Evolutionary conservation across 2,329 filamentous ascomycete genomes (phyloP).

Genomic region (Apiospora marii): DNA sequence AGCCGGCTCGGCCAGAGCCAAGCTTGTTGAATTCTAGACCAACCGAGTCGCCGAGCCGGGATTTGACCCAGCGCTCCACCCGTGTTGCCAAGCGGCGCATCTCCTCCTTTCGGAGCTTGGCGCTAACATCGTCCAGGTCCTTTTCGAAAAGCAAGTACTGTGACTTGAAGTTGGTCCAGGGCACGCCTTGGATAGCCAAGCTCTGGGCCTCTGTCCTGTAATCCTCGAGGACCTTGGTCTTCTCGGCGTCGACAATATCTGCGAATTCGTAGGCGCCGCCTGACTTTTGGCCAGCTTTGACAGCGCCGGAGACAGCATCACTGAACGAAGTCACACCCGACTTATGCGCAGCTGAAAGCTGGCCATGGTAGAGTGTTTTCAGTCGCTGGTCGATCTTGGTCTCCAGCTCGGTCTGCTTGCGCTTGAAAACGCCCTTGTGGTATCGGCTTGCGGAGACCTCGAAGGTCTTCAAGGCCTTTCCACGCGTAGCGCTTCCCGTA

Average conservation of each 20-base stretch:
- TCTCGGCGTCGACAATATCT: slow-evolving; percentile 87
- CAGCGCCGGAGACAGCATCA: slow-evolving; percentile 83
- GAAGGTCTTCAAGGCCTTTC: slow-evolving; percentile 81
- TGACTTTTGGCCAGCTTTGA: slow-evolving; percentile 93
- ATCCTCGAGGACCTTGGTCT: slow-evolving; percentile 74
- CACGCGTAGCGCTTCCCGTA: slow-evolving; percentile 75
- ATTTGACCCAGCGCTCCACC: slow-evolving; percentile 93
- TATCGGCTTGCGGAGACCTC: slow-evolving; percentile 91
- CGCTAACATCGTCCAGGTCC: slow-evolving; percentile 89
- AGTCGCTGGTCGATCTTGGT: slow-evolving; percentile 87
- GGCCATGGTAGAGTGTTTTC: slow-evolving; percentile 87
- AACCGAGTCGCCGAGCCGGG: slow-evolving; percentile 84
- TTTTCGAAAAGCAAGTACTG: slow-evolving; percentile 84
- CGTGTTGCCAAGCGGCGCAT: slow-evolving; percentile 92
- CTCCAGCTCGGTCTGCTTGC: slow-evolving; percentile 86
- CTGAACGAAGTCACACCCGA: slow-evolving; percentile 83
- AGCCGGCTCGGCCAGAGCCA: slow-evolving; percentile 84
- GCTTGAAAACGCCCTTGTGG: slow-evolving; percentile 92
- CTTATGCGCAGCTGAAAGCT: slow-evolving; percentile 89
- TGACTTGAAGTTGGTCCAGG: slow-evolving; percentile 88
- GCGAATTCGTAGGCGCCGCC: slow-evolving; percentile 93
- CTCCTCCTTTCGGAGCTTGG: slow-evolving; percentile 87
- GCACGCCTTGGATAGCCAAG: slow-evolving; percentile 77
- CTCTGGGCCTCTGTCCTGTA: slow-evolving; percentile 81
- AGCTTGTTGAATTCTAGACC: slow-evolving; percentile 96